A percentile compares a stretch with the other conserved stretches of the same genome.
Evolutionary conservation across 192 early-diverging fungal genomes (phyloP).

Genomic region (Coemansia aciculifera): DNA sequence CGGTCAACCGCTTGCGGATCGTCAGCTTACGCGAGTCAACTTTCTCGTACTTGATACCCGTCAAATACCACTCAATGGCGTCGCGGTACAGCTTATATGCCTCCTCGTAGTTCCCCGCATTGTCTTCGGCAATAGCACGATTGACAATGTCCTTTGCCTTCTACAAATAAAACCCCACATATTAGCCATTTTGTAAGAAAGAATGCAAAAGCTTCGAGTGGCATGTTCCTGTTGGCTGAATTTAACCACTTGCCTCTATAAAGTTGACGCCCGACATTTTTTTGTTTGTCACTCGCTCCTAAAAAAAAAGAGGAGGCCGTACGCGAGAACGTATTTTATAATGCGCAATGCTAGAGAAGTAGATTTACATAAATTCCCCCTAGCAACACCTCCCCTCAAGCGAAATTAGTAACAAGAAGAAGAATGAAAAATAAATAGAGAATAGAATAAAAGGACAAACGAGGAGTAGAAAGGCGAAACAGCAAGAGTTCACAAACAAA

Average conservation of each 20-base stretch:
- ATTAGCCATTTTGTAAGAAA: neutral
- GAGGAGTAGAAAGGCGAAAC: neutral
- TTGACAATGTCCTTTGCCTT: constrained; percentile 93
- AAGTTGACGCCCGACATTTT: constrained; percentile 17
- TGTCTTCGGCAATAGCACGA: constrained; percentile 91
- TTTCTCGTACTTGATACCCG: constrained; percentile 97
- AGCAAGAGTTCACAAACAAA: neutral
- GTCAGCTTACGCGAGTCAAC: constrained; percentile 82
- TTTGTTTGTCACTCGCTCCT: neutral
- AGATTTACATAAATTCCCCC: neutral
- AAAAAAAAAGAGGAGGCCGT: neutral
- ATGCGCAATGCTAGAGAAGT: neutral
- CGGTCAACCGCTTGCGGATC: constrained; percentile 86
- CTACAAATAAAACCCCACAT: constrained; percentile 26
- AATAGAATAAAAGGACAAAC: neutral
- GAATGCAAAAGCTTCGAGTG: neutral
- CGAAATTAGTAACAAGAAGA: neutral
- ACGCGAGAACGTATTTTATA: neutral
- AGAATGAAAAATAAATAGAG: neutral
- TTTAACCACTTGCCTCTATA: constrained; percentile 5
- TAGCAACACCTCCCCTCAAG: neutral
- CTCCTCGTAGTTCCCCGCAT: constrained; percentile 82
- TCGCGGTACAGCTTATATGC: constrained; percentile 88
- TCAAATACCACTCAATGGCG: constrained; percentile 92
- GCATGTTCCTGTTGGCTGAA: neutral